Percentiles rank a stretch among this genome's conserved stretches.
phyloP scores from a whole-genome alignment of 192 early-diverging fungal genomes.

The Mortierella alpina region DNA sequence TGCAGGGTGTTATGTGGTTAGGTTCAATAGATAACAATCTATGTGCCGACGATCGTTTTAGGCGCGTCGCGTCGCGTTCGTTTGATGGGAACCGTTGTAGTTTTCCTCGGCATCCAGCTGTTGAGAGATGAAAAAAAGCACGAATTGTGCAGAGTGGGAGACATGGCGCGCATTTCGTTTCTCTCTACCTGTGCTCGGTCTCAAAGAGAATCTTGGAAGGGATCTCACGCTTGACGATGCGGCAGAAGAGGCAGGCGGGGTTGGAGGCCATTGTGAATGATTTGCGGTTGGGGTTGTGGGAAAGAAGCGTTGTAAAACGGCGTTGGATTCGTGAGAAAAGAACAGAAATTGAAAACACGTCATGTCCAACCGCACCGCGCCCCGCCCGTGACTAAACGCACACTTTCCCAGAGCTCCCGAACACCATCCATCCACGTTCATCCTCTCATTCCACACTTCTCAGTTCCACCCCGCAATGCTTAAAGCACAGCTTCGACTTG shows the following conservation, averaged over 20 bases:
- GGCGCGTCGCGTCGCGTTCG: no score
- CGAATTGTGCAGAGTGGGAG: not conserved
- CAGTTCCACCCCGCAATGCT: constrained; percentile 4
- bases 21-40: no score
- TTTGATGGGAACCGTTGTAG: no score
- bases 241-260: constrained; percentile 89
- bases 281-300: constrained; percentile 9
- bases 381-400: not conserved
- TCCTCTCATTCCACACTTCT: constrained; percentile 1
- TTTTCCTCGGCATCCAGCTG: no score
- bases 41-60: no score
- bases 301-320: not conserved
- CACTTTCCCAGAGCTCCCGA: no score
- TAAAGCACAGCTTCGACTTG: constrained; percentile 4
- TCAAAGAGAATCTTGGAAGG: constrained; percentile 87
- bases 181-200: constrained; percentile 73
- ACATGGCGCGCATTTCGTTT: not conserved
- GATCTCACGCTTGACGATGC: constrained; percentile 87
- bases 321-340: not conserved
- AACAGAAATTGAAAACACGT: not conserved
- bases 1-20: constrained; percentile 67
- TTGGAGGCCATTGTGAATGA: constrained; percentile 62
- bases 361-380: not conserved
- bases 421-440: not conserved
- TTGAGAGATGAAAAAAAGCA: constrained; percentile 3